Evolutionary conservation across 257 asterid genomes (phyloP).

Genomic region (Penstemon barbatus): DNA sequence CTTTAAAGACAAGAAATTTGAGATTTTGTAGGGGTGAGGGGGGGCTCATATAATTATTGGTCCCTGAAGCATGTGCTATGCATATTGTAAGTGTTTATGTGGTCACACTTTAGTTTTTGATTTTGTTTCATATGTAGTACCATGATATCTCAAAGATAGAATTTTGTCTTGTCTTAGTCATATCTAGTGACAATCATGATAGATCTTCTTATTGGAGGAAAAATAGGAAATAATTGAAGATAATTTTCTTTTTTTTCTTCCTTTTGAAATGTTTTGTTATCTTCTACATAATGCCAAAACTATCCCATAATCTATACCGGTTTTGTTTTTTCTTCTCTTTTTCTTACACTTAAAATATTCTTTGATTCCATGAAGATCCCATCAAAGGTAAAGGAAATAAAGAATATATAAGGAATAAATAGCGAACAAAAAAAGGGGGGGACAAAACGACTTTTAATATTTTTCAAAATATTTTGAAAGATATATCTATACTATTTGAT

Average conservation of each 20-base stretch:
- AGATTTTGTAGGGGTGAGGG: background rate
- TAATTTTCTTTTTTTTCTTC: background rate
- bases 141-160: background rate
- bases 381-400: too few relatives aligned
- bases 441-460: too few relatives aligned
- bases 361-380: background rate
- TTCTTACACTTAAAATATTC: background rate
- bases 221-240: background rate
- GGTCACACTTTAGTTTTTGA: slow-evolving; percentile 29
- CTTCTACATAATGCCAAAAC: too few relatives aligned
- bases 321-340: background rate
- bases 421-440: too few relatives aligned
- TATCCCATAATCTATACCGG: too few relatives aligned
- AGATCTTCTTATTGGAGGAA: background rate
- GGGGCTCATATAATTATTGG: slow-evolving; percentile 20
- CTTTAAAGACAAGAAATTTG: background rate
- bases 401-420: too few relatives aligned
- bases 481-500: too few relatives aligned
- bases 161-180: background rate
- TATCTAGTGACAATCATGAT: background rate
- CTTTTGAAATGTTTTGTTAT: too few relatives aligned
- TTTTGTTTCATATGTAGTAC: background rate
- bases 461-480: too few relatives aligned
- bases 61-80: slow-evolving; percentile 24
- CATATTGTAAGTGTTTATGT: slow-evolving; percentile 15